Conservation (phyloP, 2,329 filamentous ascomycete species). For the Epichloe amarillans region DNA sequence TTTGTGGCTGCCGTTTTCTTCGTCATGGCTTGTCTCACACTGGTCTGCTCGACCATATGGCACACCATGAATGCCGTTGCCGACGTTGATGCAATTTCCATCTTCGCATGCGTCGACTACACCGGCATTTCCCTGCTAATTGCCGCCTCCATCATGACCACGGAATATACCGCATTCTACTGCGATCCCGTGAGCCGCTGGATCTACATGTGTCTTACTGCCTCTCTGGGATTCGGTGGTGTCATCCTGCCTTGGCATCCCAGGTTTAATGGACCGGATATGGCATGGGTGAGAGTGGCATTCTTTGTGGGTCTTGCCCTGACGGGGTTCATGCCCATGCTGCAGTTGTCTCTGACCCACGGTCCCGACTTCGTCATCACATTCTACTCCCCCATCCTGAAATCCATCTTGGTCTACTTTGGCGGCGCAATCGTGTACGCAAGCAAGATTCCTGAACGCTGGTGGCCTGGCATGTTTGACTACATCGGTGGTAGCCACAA, state of each 20-base stretch:
- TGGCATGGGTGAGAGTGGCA: conserved; percentile 82
- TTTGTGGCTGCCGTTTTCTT: conserved; percentile 91
- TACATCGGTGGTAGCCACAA: conserved; percentile 94
- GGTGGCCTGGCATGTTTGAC: conserved; percentile 86
- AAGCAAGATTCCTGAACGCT: conserved; percentile 83
- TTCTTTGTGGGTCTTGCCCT: conserved; percentile 82
- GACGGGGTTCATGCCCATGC: conserved; percentile 78
- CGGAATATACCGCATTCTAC: conserved; percentile 97
- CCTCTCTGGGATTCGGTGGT: conserved; percentile 68
- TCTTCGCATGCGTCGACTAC: conserved; percentile 96
- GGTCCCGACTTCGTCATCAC: conserved; percentile 69
- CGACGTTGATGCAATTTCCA: conserved; percentile 76
- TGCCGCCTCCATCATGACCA: conserved; percentile 92
- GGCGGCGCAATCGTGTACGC: conserved; percentile 78
- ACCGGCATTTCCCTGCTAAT: conserved; percentile 93
- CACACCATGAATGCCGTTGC: conserved; percentile 98
- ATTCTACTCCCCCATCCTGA: conserved; percentile 75
- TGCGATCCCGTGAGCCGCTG: conserved; percentile 82
- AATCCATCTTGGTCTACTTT: conserved; percentile 79
- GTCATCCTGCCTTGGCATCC: conserved; percentile 94
- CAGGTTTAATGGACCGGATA: conserved; percentile 80
- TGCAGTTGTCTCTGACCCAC: conserved; percentile 69
- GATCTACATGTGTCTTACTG: conserved; percentile 73
- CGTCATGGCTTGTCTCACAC: conserved; percentile 85
- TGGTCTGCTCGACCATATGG: conserved; percentile 92